Conservation (phyloP, 2,329 filamentous ascomycete genomes). For the Aspergillus quadricinctus region DNA sequence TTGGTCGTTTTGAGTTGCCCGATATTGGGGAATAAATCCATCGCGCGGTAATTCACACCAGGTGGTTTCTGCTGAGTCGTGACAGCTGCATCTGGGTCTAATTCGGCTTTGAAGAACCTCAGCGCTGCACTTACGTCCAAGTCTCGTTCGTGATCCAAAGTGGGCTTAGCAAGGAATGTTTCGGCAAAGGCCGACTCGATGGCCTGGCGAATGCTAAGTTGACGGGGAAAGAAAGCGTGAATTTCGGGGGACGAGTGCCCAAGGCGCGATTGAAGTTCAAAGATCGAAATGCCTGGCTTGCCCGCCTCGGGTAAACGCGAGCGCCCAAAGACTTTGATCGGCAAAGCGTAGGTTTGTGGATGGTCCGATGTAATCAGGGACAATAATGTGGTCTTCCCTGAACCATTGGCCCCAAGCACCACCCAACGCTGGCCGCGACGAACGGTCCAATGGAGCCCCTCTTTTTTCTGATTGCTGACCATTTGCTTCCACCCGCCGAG, state of each 20-base stretch:
- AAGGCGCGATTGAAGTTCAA: slow-evolving; percentile 84
- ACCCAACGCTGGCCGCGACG: slow-evolving; percentile 83
- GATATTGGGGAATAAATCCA: slow-evolving; percentile 18
- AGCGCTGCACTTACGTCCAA: slow-evolving; percentile 65
- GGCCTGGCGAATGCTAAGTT: slow-evolving; percentile 66
- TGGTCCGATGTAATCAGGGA: slow-evolving; percentile 94
- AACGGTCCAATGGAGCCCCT: slow-evolving; percentile 78
- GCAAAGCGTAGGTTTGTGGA: slow-evolving; percentile 85
- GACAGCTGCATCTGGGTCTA: slow-evolving; percentile 53
- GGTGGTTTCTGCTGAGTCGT: slow-evolving; percentile 13
- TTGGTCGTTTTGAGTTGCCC: background rate
- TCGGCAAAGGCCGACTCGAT: slow-evolving; percentile 87
- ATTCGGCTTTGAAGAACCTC: slow-evolving; percentile 70
- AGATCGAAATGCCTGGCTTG: slow-evolving; percentile 73
- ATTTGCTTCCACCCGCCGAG: slow-evolving; percentile 75
- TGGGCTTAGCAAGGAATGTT: slow-evolving; percentile 71
- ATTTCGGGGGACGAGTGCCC: slow-evolving; percentile 94
- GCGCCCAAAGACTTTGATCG: slow-evolving; percentile 79
- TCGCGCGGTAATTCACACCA: background rate
- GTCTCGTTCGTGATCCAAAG: slow-evolving; percentile 54
- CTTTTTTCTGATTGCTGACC: slow-evolving; percentile 45
- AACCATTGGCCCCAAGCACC: slow-evolving; percentile 87
- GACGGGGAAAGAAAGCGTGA: slow-evolving; percentile 83
- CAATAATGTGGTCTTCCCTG: slow-evolving; percentile 91
- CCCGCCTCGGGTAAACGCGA: slow-evolving; percentile 72